A percentile compares a stretch with the other conserved stretches of the same genome.
Conservation (phyloP, 495 filamentous ascomycete species). For the Sporormia fimetaria region DNA sequence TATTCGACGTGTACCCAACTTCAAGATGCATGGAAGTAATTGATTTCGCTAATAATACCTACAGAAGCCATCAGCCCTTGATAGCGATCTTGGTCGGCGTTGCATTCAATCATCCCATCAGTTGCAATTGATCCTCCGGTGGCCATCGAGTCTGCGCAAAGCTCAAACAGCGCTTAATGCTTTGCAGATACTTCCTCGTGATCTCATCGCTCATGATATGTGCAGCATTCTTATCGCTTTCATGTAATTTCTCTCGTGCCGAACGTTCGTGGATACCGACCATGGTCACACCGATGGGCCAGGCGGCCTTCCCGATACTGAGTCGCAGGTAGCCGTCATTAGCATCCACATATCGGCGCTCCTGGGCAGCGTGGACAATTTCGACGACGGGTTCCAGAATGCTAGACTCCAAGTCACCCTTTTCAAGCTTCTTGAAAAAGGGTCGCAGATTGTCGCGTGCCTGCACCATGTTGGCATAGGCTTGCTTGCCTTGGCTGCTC, state of each 20-base stretch:
- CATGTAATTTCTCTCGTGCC: constrained; percentile 87
- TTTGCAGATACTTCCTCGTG: constrained; percentile 91
- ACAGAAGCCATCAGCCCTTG: too few species aligned
- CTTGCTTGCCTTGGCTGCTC: constrained; percentile 65
- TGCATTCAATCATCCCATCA: constrained; percentile 85
- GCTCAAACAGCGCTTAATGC: constrained; percentile 91
- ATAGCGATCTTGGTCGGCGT: too few species aligned
- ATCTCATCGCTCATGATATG: constrained; percentile 96
- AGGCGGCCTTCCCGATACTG: constrained; percentile 96
- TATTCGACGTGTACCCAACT: too few species aligned
- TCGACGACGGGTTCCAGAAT: constrained; percentile 81
- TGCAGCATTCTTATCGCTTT: constrained; percentile 65
- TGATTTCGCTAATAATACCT: too few species aligned
- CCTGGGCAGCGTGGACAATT: constrained; percentile 83
- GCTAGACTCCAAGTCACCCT: constrained; percentile 60
- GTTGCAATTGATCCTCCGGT: constrained; percentile 78
- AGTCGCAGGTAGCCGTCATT: constrained; percentile 88
- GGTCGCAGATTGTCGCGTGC: constrained; percentile 77
- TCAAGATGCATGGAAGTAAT: too few species aligned
- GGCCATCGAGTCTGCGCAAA: constrained; percentile 97
- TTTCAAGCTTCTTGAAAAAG: constrained; percentile 81
- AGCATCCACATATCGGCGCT: constrained; percentile 83
- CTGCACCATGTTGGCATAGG: constrained; percentile 66
- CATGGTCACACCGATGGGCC: constrained; percentile 99
- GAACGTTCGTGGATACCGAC: constrained; percentile 97